Evolutionary conservation across 1,284 basidiomycete species (phyloP).

Genomic region (Porogramme epimiltina): DNA sequence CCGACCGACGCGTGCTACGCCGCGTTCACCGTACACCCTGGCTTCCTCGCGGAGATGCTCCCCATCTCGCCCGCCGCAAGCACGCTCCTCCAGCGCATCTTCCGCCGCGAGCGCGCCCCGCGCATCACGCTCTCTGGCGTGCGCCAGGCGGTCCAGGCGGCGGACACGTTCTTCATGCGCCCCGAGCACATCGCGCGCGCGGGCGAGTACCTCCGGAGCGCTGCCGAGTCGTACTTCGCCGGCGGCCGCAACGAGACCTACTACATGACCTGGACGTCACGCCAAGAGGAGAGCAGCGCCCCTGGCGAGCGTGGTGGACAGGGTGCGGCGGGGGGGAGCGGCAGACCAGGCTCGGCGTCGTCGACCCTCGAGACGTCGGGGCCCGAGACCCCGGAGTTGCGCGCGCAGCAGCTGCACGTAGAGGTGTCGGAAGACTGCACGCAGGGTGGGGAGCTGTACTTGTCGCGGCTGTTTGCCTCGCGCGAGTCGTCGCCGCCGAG

Average conservation of each 20-base stretch:
- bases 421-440: conserved; percentile 5
- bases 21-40: conserved; percentile 44
- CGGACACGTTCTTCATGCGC: conserved; percentile 31
- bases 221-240: conserved; percentile 23
- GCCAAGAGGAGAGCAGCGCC: neutral
- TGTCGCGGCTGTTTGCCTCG: neutral
- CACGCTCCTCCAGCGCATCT: conserved; percentile 60
- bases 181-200: conserved; percentile 19
- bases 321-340: neutral
- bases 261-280: conserved; percentile 3
- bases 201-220: conserved; percentile 16
- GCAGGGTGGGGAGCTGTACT: neutral
- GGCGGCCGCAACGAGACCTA: conserved; percentile 4
- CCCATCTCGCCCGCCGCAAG: conserved; percentile 72
- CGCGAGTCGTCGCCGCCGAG: neutral
- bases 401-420: conserved; percentile 8
- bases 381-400: conserved; percentile 14
- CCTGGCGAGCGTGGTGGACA: neutral
- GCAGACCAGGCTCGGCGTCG: conserved; percentile 1
- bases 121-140: conserved; percentile 64
- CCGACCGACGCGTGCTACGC: conserved; percentile 74
- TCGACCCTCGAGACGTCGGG: conserved; percentile 11
- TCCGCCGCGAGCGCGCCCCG: conserved; percentile 45
- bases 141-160: conserved; percentile 33
- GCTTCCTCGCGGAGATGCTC: conserved; percentile 71